Percentiles rank a stretch among this genome's conserved stretches.
Conservation (phyloP, 164 flowering plant species). For the Dillenia turbinata region DNA sequence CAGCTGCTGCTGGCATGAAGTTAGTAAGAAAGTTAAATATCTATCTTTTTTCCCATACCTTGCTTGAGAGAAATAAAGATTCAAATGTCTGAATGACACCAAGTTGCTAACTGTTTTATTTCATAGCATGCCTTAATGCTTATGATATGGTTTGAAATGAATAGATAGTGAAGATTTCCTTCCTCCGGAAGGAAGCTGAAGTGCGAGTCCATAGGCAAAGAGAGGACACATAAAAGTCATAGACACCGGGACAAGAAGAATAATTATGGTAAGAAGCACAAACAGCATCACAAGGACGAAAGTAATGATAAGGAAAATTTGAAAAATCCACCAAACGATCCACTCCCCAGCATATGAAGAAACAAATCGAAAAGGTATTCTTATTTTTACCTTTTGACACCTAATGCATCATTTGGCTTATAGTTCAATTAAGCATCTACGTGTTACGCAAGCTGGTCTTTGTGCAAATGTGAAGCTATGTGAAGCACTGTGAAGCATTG, state of each 20-base stretch:
- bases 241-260: conserved; percentile 35
- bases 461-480: too few relatives aligned
- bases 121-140: neutral
- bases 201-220: conserved; percentile 34
- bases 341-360: conserved; percentile 23
- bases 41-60: neutral
- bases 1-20: conserved; percentile 27
- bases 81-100: neutral
- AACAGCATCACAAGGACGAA: conserved; percentile 34
- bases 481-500: too few relatives aligned
- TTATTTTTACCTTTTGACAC: neutral
- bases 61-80: neutral
- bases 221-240: conserved; percentile 40
- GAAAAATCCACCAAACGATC: conserved; percentile 26
- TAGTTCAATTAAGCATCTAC: too few relatives aligned
- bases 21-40: conserved; percentile 22
- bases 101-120: neutral
- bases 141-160: conserved; percentile 2
- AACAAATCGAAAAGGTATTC: conserved; percentile 37
- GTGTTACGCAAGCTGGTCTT: too few relatives aligned
- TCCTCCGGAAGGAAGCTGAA: conserved; percentile 29
- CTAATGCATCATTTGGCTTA: too few relatives aligned
- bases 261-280: conserved; percentile 42
- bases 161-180: conserved; percentile 42
- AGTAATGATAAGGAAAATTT: conserved; percentile 33